Evolutionary conservation across 75 land plant genomes (phyloP).

Genomic region (Azolla pinnata): DNA sequence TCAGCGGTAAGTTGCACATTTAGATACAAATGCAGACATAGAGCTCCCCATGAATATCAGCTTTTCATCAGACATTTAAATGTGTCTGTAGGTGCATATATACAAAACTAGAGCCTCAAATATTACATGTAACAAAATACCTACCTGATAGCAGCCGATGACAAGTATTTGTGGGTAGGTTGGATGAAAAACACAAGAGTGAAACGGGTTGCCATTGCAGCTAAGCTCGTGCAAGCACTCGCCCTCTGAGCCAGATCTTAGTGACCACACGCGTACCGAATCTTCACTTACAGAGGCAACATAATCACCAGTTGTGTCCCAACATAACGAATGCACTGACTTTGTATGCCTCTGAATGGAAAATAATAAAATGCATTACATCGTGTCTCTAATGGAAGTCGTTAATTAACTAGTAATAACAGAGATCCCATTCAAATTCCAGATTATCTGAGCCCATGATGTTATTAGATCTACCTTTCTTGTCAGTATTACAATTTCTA

Average conservation of each 20-base stretch:
- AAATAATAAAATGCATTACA: too few species aligned
- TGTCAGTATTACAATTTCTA: too few species aligned
- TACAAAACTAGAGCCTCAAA: not conserved
- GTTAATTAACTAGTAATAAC: too few species aligned
- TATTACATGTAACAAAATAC: not conserved
- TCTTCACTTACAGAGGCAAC: slow-evolving; percentile 93
- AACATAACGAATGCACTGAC: slow-evolving; percentile 62
- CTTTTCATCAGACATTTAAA: too few species aligned
- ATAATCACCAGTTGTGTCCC: slow-evolving; percentile 68
- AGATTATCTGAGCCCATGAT: too few species aligned
- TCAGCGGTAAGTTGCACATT: too few species aligned
- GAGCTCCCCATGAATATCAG: too few species aligned
- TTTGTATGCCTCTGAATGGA: slow-evolving; percentile 87
- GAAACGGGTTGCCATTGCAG: slow-evolving; percentile 57
- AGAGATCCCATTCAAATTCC: too few species aligned
- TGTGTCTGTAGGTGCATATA: too few species aligned
- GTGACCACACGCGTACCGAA: slow-evolving; percentile 68
- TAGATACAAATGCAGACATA: too few species aligned
- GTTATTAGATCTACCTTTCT: too few species aligned
- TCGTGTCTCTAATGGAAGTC: too few species aligned
- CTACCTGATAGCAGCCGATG: slow-evolving; percentile 69
- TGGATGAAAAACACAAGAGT: slow-evolving; percentile 74
- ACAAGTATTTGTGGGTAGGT: slow-evolving; percentile 50
- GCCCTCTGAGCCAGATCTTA: slow-evolving; percentile 60
- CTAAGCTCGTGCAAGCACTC: slow-evolving; percentile 65